Conservation (phyloP, 805 yeast species). For the Torulaspora franciscae region DNA sequence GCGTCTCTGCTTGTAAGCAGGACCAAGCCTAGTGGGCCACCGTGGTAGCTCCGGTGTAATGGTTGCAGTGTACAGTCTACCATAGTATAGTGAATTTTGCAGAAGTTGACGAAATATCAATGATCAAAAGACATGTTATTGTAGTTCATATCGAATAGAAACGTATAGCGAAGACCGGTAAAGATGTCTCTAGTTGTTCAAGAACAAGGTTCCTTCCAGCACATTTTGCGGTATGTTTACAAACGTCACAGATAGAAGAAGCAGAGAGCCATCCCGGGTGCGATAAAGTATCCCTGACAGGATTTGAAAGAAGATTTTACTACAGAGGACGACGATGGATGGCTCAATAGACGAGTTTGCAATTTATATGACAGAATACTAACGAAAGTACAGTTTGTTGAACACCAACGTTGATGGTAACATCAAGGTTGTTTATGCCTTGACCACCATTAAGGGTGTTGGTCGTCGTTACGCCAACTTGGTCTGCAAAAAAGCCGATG, state of each 20-base stretch:
- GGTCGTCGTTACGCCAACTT: conserved; percentile 99
- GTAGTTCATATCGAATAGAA: conserved; percentile 5
- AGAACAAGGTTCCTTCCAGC: conserved; percentile 99
- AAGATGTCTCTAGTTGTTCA: conserved; percentile 95
- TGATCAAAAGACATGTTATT: background rate
- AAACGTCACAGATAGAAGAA: background rate
- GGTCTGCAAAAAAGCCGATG: conserved; percentile 99
- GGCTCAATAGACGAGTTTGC: no score
- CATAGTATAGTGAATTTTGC: background rate
- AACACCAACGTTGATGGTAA: conserved; percentile 99
- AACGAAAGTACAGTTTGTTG: conserved; percentile 70
- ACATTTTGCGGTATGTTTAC: conserved; percentile 93
- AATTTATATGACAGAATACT: conserved; percentile 26
- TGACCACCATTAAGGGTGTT: conserved; percentile 99
- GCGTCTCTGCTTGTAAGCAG: no score
- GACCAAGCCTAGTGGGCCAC: no score
- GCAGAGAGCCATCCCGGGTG: background rate
- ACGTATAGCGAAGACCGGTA: conserved; percentile 28
- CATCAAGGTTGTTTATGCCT: conserved; percentile 99
- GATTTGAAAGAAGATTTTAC: background rate
- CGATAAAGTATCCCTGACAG: background rate
- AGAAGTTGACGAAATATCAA: conserved; percentile 1
- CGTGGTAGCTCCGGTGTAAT: no score
- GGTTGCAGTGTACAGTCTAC: background rate
- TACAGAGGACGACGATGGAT: background rate